phyloP scores from a whole-genome alignment of 2,329 filamentous ascomycete genomes.

The Trichoderma simmonsii region DNA sequence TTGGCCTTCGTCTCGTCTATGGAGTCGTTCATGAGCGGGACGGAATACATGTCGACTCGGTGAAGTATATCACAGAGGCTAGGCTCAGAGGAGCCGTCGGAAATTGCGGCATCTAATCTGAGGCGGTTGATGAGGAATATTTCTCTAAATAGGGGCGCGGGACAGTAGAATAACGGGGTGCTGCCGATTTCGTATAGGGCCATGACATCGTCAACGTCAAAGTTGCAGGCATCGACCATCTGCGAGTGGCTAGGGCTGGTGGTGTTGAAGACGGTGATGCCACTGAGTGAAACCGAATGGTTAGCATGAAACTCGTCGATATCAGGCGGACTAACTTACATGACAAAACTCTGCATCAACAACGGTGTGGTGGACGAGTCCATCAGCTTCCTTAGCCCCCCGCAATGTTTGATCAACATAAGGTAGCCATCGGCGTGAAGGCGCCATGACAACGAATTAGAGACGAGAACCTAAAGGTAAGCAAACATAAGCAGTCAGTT shows the following conservation, averaged over 20 bases:
- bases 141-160: slow-evolving; percentile 8
- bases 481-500: background rate
- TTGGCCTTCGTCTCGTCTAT: background rate
- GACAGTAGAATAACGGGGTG: slow-evolving; percentile 8
- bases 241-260: slow-evolving; percentile 8
- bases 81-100: background rate
- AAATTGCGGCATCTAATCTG: background rate
- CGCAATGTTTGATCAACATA: slow-evolving; percentile 12
- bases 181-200: slow-evolving; percentile 5
- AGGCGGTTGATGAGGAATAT: slow-evolving; percentile 18
- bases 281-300: background rate
- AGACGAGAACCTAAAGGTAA: slow-evolving; percentile 3
- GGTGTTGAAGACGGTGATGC: slow-evolving; percentile 15
- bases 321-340: background rate
- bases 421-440: slow-evolving; percentile 12
- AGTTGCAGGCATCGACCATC: slow-evolving; percentile 15
- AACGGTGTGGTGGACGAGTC: background rate
- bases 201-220: slow-evolving; percentile 11
- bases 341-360: slow-evolving; percentile 15
- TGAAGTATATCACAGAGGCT: slow-evolving; percentile 8
- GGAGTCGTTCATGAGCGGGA: background rate
- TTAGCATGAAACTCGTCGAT: background rate
- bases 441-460: slow-evolving; percentile 10
- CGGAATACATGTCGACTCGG: background rate
- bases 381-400: slow-evolving; percentile 11